A percentile compares a stretch with the other conserved stretches of the same genome.
phyloP scores from a whole-genome alignment of 352 stramenopile genomes.

The Phytophthora lateralis region DNA sequence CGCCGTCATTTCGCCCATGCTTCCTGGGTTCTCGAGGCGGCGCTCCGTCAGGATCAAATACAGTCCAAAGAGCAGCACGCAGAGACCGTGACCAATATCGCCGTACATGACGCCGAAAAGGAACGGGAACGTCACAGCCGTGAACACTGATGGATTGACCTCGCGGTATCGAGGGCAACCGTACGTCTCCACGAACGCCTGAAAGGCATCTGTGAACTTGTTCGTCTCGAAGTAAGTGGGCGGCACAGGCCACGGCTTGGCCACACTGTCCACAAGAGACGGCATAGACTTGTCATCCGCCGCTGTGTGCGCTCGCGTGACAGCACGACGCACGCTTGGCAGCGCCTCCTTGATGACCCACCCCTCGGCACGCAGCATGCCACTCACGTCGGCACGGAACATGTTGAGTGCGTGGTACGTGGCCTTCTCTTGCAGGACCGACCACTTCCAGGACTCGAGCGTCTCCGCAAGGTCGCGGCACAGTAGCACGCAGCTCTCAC shows the following conservation, averaged over 20 bases:
- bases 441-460: constrained; percentile 97
- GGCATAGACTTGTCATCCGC: constrained; percentile 95
- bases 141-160: constrained; percentile 99
- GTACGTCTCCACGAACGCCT: constrained; percentile 99
- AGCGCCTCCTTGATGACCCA: constrained; percentile 93
- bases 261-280: constrained; percentile 92
- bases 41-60: constrained; percentile 96
- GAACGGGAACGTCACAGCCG: constrained; percentile 99
- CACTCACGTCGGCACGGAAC: constrained; percentile 96
- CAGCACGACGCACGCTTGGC: constrained; percentile 83
- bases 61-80: constrained; percentile 93
- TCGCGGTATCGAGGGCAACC: constrained; percentile 98
- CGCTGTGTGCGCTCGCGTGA: constrained; percentile 88
- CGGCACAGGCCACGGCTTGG: constrained; percentile 95
- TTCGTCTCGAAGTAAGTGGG: constrained; percentile 99
- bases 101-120: constrained; percentile 99
- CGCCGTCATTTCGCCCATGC: constrained; percentile 91
- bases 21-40: constrained; percentile 64
- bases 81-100: constrained; percentile 98
- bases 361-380: constrained; percentile 96
- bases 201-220: constrained; percentile 98
- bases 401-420: constrained; percentile 99
- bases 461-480: constrained; percentile 94
- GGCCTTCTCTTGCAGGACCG: constrained; percentile 96
- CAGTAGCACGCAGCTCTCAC: constrained; percentile 93